Evolutionary conservation across 768 basidiomycete genomes (phyloP).

Genomic region (Termitomyces sp.): DNA sequence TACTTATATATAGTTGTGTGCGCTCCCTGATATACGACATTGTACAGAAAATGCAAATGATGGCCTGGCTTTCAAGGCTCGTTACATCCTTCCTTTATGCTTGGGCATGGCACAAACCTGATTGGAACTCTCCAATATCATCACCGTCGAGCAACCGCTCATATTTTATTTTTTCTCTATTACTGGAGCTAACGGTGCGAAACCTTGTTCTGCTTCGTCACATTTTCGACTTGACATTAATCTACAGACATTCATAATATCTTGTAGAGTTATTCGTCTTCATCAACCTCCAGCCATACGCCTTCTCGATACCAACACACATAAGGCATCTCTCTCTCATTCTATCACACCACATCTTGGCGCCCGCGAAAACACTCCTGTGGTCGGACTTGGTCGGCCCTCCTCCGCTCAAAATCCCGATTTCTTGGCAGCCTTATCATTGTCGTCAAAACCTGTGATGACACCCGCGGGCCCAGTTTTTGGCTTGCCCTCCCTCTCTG

Average conservation of each 20-base stretch:
- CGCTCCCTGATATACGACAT: neutral
- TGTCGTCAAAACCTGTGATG: conserved; percentile 64
- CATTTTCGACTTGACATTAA: neutral
- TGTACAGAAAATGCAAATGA: conserved; percentile 54
- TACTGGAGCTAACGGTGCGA: conserved; percentile 58
- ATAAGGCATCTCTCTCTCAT: conserved; percentile 36
- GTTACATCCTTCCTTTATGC: conserved; percentile 44
- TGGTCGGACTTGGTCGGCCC: conserved; percentile 14
- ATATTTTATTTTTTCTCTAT: conserved; percentile 45
- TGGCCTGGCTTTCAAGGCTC: conserved; percentile 57
- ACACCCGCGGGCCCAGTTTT: conserved; percentile 54
- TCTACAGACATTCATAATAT: conserved; percentile 47
- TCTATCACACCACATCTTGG: conserved; percentile 40
- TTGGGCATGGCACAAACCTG: conserved; percentile 37
- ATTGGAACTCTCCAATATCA: conserved; percentile 35
- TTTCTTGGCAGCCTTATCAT: conserved; percentile 55
- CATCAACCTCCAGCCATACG: conserved; percentile 71
- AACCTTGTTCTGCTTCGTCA: conserved; percentile 3
- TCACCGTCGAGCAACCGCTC: conserved; percentile 32
- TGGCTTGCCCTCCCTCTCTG: conserved; percentile 60
- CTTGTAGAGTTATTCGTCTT: conserved; percentile 54
- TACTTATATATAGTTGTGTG: neutral
- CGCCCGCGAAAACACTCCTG: conserved; percentile 16
- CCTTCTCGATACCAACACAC: conserved; percentile 56
- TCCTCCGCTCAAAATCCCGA: conserved; percentile 46